Percentiles rank a stretch among this genome's conserved stretches.
Conservation (phyloP, 2,329 filamentous ascomycete species). For the Zasmidium angulare region DNA sequence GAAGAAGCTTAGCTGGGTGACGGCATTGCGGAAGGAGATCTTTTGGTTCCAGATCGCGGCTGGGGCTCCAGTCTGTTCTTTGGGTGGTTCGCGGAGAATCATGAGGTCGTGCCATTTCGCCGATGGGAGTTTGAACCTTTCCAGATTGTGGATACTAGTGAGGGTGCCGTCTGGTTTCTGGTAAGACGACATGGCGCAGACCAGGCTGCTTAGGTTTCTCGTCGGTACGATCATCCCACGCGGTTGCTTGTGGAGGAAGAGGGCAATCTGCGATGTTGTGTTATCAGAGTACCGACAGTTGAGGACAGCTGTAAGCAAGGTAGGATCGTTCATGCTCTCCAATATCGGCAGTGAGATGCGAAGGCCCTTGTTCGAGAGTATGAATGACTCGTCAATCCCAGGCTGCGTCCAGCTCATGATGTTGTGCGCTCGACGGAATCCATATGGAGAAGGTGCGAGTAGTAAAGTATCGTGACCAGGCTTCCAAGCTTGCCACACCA, state of each 20-base stretch:
- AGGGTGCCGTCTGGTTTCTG: conserved; percentile 12
- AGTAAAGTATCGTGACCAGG: conserved; percentile 15
- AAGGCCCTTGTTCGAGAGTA: conserved; percentile 22
- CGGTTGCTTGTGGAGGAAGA: conserved; percentile 16
- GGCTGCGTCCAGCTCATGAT: conserved; percentile 19
- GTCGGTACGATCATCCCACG: conserved; percentile 17
- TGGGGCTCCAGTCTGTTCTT: conserved; percentile 9
- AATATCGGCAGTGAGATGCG: conserved; percentile 20
- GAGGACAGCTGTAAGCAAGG: conserved; percentile 17
- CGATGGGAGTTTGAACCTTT: conserved; percentile 11
- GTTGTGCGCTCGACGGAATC: conserved; percentile 22
- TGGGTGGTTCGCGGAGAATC: conserved; percentile 16
- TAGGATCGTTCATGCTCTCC: conserved; percentile 9
- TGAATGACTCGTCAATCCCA: conserved; percentile 23
- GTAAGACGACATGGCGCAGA: conserved; percentile 19
- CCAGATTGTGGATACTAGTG: conserved; percentile 19
- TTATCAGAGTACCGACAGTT: conserved; percentile 20
- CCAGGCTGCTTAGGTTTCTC: conserved; percentile 16
- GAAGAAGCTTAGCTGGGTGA: conserved; percentile 10
- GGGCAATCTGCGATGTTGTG: conserved; percentile 14
- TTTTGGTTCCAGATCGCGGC: conserved; percentile 20
- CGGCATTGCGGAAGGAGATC: conserved; percentile 17
- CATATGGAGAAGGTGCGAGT: conserved; percentile 19
- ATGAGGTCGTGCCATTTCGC: conserved; percentile 20
- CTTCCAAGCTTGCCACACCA: conserved; percentile 27